A percentile compares a stretch with the other conserved stretches of the same genome.
phyloP scores from a whole-genome alignment of 805 yeast genomes.

The Saccharomycopsis synnaedendra region DNA sequence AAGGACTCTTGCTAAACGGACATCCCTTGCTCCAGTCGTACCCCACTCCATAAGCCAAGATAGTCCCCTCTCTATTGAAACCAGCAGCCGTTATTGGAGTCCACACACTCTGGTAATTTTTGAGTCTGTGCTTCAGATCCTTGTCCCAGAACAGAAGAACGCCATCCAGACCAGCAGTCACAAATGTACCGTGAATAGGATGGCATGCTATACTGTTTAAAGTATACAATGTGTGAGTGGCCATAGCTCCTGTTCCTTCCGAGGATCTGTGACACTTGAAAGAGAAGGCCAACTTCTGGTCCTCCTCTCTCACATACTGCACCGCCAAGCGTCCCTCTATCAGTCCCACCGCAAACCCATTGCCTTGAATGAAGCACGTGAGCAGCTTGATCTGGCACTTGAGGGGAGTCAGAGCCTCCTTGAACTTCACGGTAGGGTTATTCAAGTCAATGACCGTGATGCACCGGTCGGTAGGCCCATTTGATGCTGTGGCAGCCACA shows the following conservation, averaged over 20 bases:
- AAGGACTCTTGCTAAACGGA: conserved; percentile 54
- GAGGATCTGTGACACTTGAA: conserved; percentile 75
- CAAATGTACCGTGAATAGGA: conserved; percentile 82
- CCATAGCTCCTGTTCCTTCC: conserved; percentile 19
- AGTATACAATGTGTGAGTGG: conserved; percentile 62
- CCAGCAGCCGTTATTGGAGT: conserved; percentile 65
- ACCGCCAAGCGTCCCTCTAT: conserved; percentile 94
- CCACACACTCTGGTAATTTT: conserved; percentile 59
- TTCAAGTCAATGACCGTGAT: conserved; percentile 67
- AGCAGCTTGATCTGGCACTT: conserved; percentile 83
- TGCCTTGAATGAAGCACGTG: conserved; percentile 81
- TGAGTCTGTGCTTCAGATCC: conserved; percentile 78
- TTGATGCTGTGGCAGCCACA: conserved; percentile 78
- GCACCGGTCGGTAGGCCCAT: conserved; percentile 46
- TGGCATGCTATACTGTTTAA: conserved; percentile 74
- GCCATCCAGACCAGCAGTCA: conserved; percentile 94
- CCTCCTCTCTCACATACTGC: conserved; percentile 78
- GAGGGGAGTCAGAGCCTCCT: conserved; percentile 61
- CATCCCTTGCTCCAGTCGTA: conserved; percentile 97
- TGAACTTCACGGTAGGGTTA: conserved; percentile 74
- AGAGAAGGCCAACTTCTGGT: conserved; percentile 72
- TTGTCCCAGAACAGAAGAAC: conserved; percentile 93
- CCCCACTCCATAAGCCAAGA: conserved; percentile 83
- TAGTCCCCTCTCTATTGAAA: conserved; percentile 73
- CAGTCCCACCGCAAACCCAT: conserved; percentile 87